Conservation (phyloP, 768 basidiomycete genomes). For the Phanerochaete carnosa region DNA sequence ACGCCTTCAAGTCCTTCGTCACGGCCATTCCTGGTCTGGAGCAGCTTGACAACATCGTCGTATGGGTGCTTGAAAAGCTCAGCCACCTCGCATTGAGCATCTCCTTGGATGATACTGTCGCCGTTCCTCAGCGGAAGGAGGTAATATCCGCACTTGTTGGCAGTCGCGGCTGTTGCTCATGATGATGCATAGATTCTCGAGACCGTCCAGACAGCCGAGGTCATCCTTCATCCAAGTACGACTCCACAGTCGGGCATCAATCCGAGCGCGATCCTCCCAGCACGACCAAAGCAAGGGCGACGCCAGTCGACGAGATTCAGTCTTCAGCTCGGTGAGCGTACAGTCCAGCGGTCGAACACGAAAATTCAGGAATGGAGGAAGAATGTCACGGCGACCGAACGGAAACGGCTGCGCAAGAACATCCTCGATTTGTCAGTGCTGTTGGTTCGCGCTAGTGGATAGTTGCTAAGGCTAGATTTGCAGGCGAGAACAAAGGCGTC, state of each 20-base stretch:
- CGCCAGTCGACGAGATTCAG: slow-evolving; percentile 57
- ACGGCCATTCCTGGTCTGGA: slow-evolving; percentile 34
- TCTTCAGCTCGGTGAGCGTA: slow-evolving; percentile 59
- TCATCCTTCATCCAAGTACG: slow-evolving; percentile 43
- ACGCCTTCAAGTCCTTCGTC: slow-evolving; percentile 58
- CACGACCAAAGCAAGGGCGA: slow-evolving; percentile 49
- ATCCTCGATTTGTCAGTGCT: slow-evolving; percentile 65
- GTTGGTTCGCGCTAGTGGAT: background rate
- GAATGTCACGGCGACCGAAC: slow-evolving; percentile 64
- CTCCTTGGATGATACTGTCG: slow-evolving; percentile 59
- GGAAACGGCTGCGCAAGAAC: slow-evolving; percentile 67
- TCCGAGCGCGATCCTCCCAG: slow-evolving; percentile 46
- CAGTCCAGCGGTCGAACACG: slow-evolving; percentile 57
- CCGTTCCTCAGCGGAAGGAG: slow-evolving; percentile 69
- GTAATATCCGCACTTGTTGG: slow-evolving; percentile 31
- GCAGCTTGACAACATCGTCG: slow-evolving; percentile 39
- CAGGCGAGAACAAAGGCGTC: slow-evolving; percentile 77
- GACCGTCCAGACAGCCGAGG: slow-evolving; percentile 50
- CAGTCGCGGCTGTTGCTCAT: background rate
- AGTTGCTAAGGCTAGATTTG: background rate
- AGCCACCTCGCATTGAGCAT: slow-evolving; percentile 67
- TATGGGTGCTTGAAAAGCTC: slow-evolving; percentile 66
- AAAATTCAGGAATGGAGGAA: slow-evolving; percentile 73
- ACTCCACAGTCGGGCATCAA: slow-evolving; percentile 50
- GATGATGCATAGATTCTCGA: slow-evolving; percentile 48